A percentile compares a stretch with the other conserved stretches of the same genome.
These are phyloP conservation scores for Gossypium mustelinum DNA, from an alignment of 345 rosid genomes.

Conservation along the genomic window DNA sequence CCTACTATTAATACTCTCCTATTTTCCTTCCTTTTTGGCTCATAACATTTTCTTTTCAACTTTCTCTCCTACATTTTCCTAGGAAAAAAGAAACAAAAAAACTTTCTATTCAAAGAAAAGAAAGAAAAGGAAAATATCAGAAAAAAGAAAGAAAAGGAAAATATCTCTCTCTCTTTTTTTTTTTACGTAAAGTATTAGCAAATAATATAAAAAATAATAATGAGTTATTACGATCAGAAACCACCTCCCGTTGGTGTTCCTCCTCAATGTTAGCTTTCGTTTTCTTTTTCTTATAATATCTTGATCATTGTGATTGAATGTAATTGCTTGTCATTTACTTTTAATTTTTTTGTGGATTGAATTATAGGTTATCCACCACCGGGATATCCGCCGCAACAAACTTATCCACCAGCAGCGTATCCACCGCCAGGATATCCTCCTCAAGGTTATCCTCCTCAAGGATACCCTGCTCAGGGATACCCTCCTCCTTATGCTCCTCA, in stretches of 20 bases:
- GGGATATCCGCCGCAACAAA: constrained; percentile 55
- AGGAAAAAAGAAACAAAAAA: not conserved
- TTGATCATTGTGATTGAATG: not conserved
- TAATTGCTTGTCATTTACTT: not conserved
- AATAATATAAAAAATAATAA: constrained; percentile 11
- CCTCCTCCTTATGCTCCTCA: constrained; percentile 78
- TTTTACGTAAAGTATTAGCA: not conserved
- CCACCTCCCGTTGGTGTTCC: constrained; percentile 85
- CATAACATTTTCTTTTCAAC: not conserved
- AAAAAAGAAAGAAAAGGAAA: not conserved
- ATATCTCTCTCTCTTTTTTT: not conserved
- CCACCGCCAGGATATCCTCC: constrained; percentile 59
- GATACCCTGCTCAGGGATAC: constrained; percentile 57
- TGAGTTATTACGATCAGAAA: constrained; percentile 84
- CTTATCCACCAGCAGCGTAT: constrained; percentile 28
- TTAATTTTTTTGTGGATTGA: not conserved
- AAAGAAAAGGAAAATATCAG: not conserved
- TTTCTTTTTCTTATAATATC: not conserved
- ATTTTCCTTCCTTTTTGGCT: not conserved
- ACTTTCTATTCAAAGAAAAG: not conserved
- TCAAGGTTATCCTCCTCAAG: constrained; percentile 28
- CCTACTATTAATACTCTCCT: not conserved
- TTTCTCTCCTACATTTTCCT: not conserved
- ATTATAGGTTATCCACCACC: constrained; percentile 76
- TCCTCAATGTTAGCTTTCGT: constrained; percentile 55